These are phyloP conservation scores for Mycena galopus DNA, from an alignment of 768 basidiomycete species.

Conservation along the genomic window DNA sequence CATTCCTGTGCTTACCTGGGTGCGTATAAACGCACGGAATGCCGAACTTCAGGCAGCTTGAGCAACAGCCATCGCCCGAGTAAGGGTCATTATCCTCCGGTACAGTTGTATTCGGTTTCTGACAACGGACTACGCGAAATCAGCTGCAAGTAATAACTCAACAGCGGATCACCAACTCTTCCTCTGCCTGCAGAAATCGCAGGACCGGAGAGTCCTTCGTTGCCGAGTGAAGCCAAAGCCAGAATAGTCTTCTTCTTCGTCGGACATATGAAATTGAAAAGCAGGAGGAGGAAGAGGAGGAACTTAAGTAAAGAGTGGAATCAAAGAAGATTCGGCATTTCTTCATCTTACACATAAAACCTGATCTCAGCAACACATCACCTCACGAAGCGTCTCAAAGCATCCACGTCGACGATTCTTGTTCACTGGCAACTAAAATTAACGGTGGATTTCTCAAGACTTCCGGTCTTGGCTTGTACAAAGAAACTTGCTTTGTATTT, in stretches of 20 bases:
- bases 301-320: no score
- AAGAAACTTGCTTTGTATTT: no score
- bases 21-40: conserved; percentile 20
- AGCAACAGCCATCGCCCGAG: conserved; percentile 28
- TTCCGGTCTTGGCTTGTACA: no score
- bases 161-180: conserved; percentile 11
- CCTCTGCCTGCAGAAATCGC: conserved; percentile 15
- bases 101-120: not conserved
- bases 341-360: no score
- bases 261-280: conserved; percentile 10
- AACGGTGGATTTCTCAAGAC: no score
- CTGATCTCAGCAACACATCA: no score
- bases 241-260: not conserved
- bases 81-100: not conserved
- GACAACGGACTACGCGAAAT: conserved; percentile 25
- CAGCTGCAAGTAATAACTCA: not conserved
- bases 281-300: not conserved
- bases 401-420: no score
- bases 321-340: no score
- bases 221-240: not conserved
- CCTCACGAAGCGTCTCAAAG: no score
- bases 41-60: conserved; percentile 24
- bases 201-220: not conserved
- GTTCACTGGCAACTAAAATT: no score
- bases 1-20: no score